These are phyloP conservation scores for Pezicula radicicola DNA, from an alignment of 2,329 filamentous ascomycete genomes.

Conservation along the genomic window DNA sequence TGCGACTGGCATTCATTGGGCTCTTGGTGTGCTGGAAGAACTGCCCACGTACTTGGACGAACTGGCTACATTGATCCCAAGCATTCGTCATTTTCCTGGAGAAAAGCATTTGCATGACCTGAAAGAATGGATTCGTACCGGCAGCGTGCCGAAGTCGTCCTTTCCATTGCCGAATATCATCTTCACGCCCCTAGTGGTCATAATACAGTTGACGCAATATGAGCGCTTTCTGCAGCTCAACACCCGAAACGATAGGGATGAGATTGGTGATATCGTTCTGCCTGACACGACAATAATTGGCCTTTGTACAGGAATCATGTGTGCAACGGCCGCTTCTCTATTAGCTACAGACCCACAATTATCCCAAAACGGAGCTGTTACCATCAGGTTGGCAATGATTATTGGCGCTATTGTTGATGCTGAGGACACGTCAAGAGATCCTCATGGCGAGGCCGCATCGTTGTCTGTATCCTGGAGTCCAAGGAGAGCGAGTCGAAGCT, in stretches of 20 bases:
- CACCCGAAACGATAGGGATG: too few species aligned
- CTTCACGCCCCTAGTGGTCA: slow-evolving; percentile 34
- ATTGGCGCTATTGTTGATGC: slow-evolving; percentile 35
- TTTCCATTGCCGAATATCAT: slow-evolving; percentile 28
- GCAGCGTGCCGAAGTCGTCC: slow-evolving; percentile 4
- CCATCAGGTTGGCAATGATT: slow-evolving; percentile 35
- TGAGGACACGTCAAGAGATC: slow-evolving; percentile 21
- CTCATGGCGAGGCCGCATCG: slow-evolving; percentile 20
- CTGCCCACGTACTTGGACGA: slow-evolving; percentile 14
- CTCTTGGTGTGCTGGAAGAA: slow-evolving; percentile 12
- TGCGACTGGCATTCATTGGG: slow-evolving; percentile 7
- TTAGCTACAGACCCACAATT: slow-evolving; percentile 26
- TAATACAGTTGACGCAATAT: slow-evolving; percentile 35
- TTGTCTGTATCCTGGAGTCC: slow-evolving; percentile 20
- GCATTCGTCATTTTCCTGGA: slow-evolving; percentile 10
- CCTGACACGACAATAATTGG: slow-evolving; percentile 23
- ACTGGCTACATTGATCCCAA: slow-evolving; percentile 11
- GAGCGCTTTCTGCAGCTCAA: slow-evolving; percentile 23
- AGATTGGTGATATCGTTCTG: not conserved
- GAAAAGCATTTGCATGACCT: slow-evolving; percentile 9
- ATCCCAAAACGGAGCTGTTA: slow-evolving; percentile 31
- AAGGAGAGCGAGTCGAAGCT: slow-evolving; percentile 15
- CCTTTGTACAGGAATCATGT: slow-evolving; percentile 38
- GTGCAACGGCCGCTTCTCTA: slow-evolving; percentile 33
- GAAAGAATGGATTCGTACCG: slow-evolving; percentile 13